These are phyloP conservation scores for Colletotrichum plurivorum DNA, from an alignment of 2,329 filamentous ascomycete species.

Conservation along the genomic window DNA sequence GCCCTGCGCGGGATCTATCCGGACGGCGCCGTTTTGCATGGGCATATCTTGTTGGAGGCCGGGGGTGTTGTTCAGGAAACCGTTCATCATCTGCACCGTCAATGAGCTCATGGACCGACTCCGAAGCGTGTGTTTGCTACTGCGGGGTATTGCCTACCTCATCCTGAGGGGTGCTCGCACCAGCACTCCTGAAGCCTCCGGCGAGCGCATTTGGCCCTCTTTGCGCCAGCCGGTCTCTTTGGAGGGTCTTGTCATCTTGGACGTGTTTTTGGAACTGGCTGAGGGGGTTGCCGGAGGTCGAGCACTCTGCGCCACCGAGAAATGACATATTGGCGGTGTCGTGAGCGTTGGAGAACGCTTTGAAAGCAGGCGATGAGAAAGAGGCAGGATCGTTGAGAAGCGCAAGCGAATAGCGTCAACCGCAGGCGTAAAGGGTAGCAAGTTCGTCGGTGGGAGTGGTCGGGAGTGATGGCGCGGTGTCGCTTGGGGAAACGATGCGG, in stretches of 20 bases:
- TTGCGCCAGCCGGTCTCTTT: slow-evolving; percentile 89
- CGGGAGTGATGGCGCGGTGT: not conserved
- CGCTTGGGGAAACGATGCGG: not conserved
- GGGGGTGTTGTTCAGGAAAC: slow-evolving; percentile 88
- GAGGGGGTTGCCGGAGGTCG: slow-evolving; percentile 93
- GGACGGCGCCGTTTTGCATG: slow-evolving; percentile 63
- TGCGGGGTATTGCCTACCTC: slow-evolving; percentile 63
- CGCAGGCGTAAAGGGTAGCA: not conserved
- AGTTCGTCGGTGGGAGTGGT: not conserved
- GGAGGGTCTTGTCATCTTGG: slow-evolving; percentile 94
- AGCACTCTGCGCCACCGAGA: slow-evolving; percentile 95
- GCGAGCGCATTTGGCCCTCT: slow-evolving; percentile 78
- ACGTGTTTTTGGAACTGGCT: slow-evolving; percentile 98
- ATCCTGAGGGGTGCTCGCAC: slow-evolving; percentile 79
- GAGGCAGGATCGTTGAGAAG: not conserved
- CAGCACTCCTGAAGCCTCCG: slow-evolving; percentile 83
- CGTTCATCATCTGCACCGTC: slow-evolving; percentile 84
- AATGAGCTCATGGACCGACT: slow-evolving; percentile 3
- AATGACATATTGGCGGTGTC: slow-evolving; percentile 82
- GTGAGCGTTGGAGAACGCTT: not conserved
- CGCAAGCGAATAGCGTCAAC: not conserved
- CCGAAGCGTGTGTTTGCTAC: not conserved
- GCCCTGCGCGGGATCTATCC: slow-evolving; percentile 64
- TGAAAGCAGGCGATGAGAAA: not conserved
- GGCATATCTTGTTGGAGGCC: slow-evolving; percentile 68